A percentile compares a stretch with the other conserved stretches of the same genome.
Evolutionary conservation across 176 grass and related monocot genomes (phyloP).

Genomic region (Triticum urartu): DNA sequence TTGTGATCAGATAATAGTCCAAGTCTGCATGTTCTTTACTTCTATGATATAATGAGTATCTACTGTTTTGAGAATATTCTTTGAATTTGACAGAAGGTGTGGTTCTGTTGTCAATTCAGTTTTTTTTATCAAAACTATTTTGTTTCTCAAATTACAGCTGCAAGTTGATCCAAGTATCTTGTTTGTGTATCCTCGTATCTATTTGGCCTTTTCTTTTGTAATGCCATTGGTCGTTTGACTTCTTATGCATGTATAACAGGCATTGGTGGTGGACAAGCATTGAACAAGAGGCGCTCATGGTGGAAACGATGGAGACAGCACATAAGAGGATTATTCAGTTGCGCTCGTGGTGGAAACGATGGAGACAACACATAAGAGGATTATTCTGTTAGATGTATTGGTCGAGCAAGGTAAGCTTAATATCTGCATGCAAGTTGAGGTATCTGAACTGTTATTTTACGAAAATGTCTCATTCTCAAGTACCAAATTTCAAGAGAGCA

Average conservation of each 20-base stretch:
- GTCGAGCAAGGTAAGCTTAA: background rate
- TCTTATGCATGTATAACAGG: background rate
- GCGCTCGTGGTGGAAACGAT: background rate
- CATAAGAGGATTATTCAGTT: background rate
- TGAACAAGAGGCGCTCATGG: background rate
- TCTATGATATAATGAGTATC: too few relatives aligned
- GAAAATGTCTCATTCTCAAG: background rate
- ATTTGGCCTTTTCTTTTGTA: background rate
- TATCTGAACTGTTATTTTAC: background rate
- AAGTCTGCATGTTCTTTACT: too few relatives aligned
- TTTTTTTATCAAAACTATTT: too few relatives aligned
- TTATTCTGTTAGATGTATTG: background rate
- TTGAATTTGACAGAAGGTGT: background rate
- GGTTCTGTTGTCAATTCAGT: background rate
- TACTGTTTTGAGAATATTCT: too few relatives aligned
- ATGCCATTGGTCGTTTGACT: background rate
- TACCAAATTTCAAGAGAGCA: background rate
- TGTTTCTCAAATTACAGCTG: background rate
- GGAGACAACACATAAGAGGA: background rate
- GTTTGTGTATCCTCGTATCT: background rate
- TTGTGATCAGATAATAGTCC: too few relatives aligned
- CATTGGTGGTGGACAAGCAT: background rate
- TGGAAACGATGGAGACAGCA: background rate
- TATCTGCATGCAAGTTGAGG: background rate
- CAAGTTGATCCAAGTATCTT: background rate